Evolutionary conservation across 345 rosid genomes (phyloP).

Genomic region (Pugionium cornutum): DNA sequence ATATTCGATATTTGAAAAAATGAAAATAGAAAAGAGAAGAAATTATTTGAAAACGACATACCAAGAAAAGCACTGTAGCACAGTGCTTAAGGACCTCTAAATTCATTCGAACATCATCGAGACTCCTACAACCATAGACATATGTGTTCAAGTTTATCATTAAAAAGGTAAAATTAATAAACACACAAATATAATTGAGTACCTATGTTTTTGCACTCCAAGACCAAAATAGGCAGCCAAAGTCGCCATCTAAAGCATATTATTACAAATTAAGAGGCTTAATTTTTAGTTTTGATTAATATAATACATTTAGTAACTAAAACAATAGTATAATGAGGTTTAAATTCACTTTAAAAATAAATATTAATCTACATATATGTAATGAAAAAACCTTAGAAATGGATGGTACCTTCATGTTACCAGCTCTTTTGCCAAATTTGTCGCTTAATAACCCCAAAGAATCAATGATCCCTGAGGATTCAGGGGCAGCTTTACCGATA

Average conservation of each 20-base stretch:
- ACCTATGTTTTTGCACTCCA: constrained; percentile 92
- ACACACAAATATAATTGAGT: not conserved
- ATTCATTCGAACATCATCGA: constrained; percentile 89
- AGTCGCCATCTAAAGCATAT: constrained; percentile 72
- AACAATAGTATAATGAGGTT: no score
- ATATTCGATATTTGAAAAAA: no score
- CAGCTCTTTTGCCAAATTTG: constrained; percentile 87
- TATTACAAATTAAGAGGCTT: not conserved
- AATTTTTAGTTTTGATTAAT: no score
- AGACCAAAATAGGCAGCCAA: constrained; percentile 88
- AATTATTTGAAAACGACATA: constrained; percentile 42
- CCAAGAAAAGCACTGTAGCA: constrained; percentile 87
- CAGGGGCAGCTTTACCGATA: constrained; percentile 61
- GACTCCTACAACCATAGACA: constrained; percentile 55
- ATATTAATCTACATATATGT: no score
- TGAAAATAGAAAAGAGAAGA: no score
- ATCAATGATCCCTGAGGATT: constrained; percentile 73
- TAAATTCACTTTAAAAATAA: no score
- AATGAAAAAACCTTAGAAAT: not conserved
- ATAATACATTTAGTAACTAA: no score
- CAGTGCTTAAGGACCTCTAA: constrained; percentile 86
- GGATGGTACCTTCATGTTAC: constrained; percentile 76
- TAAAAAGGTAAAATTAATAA: not conserved
- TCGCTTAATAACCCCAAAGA: constrained; percentile 67
- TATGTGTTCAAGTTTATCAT: not conserved